Percentiles rank a stretch among this genome's conserved stretches.
These are phyloP conservation scores for Plectosphaerella cucumerina DNA, from an alignment of 2,329 filamentous ascomycete genomes.

Conservation along the genomic window DNA sequence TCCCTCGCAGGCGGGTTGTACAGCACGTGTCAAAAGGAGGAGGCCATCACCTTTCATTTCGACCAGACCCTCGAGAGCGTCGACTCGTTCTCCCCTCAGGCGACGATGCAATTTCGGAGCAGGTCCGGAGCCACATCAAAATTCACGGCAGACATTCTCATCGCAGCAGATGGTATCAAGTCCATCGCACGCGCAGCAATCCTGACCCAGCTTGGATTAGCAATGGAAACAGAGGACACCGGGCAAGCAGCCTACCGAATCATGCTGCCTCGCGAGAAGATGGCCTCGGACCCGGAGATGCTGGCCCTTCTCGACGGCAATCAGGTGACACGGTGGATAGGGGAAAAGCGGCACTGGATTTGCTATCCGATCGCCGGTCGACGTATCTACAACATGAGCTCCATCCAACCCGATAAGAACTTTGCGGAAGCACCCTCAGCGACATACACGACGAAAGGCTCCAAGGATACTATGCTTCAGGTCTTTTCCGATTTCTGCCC, in stretches of 20 bases:
- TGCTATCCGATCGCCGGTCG: constrained; percentile 70
- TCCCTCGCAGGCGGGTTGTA: constrained; percentile 67
- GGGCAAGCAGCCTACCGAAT: constrained; percentile 77
- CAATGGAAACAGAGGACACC: constrained; percentile 59
- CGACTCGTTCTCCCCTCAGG: constrained; percentile 53
- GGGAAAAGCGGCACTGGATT: constrained; percentile 70
- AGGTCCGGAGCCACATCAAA: too few relatives aligned
- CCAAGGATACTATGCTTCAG: constrained; percentile 57
- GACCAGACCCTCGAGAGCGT: constrained; percentile 51
- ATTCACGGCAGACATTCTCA: constrained; percentile 52
- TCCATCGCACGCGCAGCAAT: constrained; percentile 46
- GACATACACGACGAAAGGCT: constrained; percentile 60
- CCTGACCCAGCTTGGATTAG: constrained; percentile 46
- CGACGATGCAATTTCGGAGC: constrained; percentile 23
- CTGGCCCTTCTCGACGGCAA: constrained; percentile 63
- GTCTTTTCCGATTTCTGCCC: constrained; percentile 60
- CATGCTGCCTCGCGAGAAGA: constrained; percentile 65
- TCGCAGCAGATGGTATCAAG: constrained; percentile 55
- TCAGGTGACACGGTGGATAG: constrained; percentile 70
- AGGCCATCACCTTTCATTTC: constrained; percentile 66
- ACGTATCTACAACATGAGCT: constrained; percentile 60
- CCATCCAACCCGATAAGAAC: constrained; percentile 57
- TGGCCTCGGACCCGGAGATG: constrained; percentile 64
- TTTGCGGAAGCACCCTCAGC: constrained; percentile 53
- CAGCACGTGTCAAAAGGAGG: constrained; percentile 62